Evolutionary conservation across 2,329 filamentous ascomycete genomes (phyloP).

Genomic region (Alternaria sp.): DNA sequence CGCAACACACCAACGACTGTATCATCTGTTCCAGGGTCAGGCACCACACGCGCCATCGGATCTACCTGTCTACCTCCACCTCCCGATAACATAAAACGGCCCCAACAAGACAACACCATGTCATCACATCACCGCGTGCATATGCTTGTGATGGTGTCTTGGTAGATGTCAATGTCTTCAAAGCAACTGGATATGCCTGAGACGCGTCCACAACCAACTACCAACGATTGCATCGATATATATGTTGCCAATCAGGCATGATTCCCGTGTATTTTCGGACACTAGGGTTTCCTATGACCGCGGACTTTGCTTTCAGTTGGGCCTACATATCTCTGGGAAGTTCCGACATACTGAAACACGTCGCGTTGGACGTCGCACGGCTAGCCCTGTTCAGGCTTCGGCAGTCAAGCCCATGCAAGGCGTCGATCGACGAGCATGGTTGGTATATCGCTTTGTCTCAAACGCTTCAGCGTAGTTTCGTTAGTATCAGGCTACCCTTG

Average conservation of each 20-base stretch:
- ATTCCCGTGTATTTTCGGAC: neutral
- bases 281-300: neutral
- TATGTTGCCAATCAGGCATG: neutral
- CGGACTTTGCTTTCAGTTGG: neutral
- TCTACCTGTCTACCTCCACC: neutral
- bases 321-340: neutral
- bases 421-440: neutral
- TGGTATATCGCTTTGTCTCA: neutral
- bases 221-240: neutral
- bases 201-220: neutral
- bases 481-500: constrained; percentile 4
- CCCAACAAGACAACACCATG: neutral
- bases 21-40: neutral
- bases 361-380: constrained; percentile 3
- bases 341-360: constrained; percentile 15
- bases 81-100: neutral
- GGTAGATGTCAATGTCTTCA: neutral
- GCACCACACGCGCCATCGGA: neutral
- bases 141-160: neutral
- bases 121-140: neutral
- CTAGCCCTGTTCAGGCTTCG: neutral
- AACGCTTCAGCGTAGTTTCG: constrained; percentile 20
- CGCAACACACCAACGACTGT: neutral
- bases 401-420: neutral
- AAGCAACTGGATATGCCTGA: neutral